Conservation (phyloP, 192 early-diverging fungal species). For the Coemansia sp. region DNA sequence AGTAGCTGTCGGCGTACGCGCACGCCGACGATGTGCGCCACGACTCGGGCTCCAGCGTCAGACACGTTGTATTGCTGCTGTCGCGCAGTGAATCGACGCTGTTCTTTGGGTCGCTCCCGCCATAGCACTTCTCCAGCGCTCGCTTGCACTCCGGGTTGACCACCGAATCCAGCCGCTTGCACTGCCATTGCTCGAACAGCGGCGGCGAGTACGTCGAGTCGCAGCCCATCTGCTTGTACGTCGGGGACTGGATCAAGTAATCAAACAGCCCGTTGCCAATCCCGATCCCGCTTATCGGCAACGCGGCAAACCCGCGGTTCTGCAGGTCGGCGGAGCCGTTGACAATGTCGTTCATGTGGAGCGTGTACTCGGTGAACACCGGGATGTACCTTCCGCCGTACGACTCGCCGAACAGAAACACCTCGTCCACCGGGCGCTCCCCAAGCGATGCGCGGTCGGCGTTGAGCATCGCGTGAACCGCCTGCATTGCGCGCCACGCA, state of each 20-base stretch:
- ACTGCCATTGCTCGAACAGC: slow-evolving; percentile 22
- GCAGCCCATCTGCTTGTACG: slow-evolving; percentile 48
- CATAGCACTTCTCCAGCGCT: slow-evolving; percentile 59
- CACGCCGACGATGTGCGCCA: slow-evolving; percentile 28
- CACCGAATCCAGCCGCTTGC: slow-evolving; percentile 39
- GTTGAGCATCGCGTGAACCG: slow-evolving; percentile 33
- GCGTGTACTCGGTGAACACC: slow-evolving; percentile 42
- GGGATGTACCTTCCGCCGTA: slow-evolving; percentile 61
- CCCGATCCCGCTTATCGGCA: slow-evolving; percentile 54
- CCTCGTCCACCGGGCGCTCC: slow-evolving; percentile 11
- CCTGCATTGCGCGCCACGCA: slow-evolving; percentile 56
- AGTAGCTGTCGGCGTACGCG: slow-evolving; percentile 33
- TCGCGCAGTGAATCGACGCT: slow-evolving; percentile 2
- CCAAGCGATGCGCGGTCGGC: not conserved
- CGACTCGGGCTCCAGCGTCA: slow-evolving; percentile 12
- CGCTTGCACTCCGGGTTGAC: slow-evolving; percentile 52
- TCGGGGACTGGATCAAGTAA: slow-evolving; percentile 31
- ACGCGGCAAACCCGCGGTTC: slow-evolving; percentile 19
- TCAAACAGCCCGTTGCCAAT: slow-evolving; percentile 62
- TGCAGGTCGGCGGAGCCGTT: slow-evolving; percentile 17
- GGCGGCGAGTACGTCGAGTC: slow-evolving; percentile 40
- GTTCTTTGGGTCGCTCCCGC: not conserved
- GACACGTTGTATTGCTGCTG: slow-evolving; percentile 21
- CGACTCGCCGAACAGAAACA: slow-evolving; percentile 59
- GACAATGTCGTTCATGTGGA: slow-evolving; percentile 41